A percentile compares a stretch with the other conserved stretches of the same genome.
These are phyloP conservation scores for Phytophthora uliginosa DNA, from an alignment of 352 stramenopile genomes.

Conservation along the genomic window DNA sequence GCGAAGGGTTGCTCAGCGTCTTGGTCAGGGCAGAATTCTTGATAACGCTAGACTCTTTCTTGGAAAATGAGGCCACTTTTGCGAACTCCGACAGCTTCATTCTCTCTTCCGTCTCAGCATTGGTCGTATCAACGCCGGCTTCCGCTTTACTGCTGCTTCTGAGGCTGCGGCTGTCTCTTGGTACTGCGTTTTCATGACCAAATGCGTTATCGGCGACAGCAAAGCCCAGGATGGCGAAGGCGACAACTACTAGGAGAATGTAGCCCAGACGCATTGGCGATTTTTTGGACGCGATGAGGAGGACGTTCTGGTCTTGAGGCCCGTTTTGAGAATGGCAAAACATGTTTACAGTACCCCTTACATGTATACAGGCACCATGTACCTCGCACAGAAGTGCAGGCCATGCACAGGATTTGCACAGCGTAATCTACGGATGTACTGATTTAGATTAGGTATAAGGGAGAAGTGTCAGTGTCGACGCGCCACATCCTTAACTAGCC, in stretches of 20 bases:
- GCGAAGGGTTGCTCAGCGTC: background rate
- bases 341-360: too few relatives aligned
- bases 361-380: too few relatives aligned
- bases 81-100: background rate
- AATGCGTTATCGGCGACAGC: background rate
- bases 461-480: too few relatives aligned
- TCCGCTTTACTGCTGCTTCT: background rate
- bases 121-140: background rate
- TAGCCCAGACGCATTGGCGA: background rate
- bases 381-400: too few relatives aligned
- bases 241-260: background rate
- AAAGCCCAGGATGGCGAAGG: background rate
- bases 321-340: too few relatives aligned
- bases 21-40: background rate
- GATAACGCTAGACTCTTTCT: background rate
- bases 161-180: background rate
- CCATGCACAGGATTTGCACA: too few relatives aligned
- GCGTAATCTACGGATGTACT: too few relatives aligned
- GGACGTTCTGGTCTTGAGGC: too few relatives aligned
- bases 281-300: background rate
- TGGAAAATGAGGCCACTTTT: background rate
- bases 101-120: background rate
- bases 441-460: too few relatives aligned
- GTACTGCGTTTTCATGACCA: background rate
- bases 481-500: too few relatives aligned